These are phyloP conservation scores for Leishmania gerbilli DNA, from an alignment of 208 protist species.

Conservation along the genomic window DNA sequence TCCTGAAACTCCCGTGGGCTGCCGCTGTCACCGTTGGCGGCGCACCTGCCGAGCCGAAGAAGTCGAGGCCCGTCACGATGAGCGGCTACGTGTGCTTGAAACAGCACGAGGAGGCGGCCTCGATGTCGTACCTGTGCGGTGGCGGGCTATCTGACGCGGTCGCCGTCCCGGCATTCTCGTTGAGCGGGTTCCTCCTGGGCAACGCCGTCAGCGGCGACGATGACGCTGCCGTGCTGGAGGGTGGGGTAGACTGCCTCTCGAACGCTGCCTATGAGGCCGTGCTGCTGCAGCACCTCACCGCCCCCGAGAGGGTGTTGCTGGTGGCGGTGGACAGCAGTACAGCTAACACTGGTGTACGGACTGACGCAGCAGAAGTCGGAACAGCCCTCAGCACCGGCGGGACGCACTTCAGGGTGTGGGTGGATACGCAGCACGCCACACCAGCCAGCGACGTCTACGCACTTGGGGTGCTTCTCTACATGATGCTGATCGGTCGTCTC, in stretches of 20 bases:
- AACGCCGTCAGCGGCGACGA: neutral
- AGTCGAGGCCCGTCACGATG: neutral
- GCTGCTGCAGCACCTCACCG: constrained; percentile 30
- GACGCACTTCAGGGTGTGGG: constrained; percentile 15
- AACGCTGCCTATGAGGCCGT: constrained; percentile 20
- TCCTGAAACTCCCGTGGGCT: neutral
- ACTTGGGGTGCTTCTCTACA: constrained; percentile 64
- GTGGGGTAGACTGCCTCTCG: constrained; percentile 19
- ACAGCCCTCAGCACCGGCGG: neutral
- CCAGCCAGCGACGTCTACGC: constrained; percentile 54
- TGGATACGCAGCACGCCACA: constrained; percentile 3
- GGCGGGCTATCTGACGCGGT: constrained; percentile 4
- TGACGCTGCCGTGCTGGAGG: constrained; percentile 5
- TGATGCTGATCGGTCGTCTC: constrained; percentile 46
- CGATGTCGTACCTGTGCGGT: constrained; percentile 24
- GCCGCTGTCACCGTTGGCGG: neutral
- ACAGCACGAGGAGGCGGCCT: constrained; percentile 12
- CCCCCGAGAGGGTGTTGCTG: constrained; percentile 39
- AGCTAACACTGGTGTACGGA: neutral
- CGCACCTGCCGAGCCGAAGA: too few species aligned
- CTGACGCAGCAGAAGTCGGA: neutral
- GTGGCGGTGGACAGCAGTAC: neutral
- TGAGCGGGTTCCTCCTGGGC: constrained; percentile 21
- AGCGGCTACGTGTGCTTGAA: constrained; percentile 36
- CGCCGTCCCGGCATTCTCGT: constrained; percentile 11